Conservation (phyloP, 495 filamentous ascomycete genomes). For the Chlorociboria aeruginascens region DNA sequence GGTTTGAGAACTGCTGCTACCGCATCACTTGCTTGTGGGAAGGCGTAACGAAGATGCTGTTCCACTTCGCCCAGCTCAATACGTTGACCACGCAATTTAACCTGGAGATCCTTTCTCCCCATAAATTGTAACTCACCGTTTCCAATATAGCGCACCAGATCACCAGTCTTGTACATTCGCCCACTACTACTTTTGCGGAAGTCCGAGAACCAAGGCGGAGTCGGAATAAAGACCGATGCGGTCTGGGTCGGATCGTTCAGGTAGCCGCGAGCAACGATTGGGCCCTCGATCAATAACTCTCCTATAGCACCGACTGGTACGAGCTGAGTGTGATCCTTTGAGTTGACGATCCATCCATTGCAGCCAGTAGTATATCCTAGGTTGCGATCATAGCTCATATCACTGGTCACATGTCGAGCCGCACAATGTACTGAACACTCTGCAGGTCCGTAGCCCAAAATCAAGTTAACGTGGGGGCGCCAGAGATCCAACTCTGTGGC, state of each 20-base stretch:
- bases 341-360: slow-evolving; percentile 10
- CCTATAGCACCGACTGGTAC: slow-evolving; percentile 37
- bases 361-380: neutral
- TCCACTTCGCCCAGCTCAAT: slow-evolving; percentile 21
- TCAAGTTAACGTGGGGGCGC: neutral
- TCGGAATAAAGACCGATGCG: neutral
- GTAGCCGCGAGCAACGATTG: slow-evolving; percentile 36
- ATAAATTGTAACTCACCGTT: slow-evolving; percentile 31
- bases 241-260: slow-evolving; percentile 15
- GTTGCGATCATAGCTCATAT: neutral
- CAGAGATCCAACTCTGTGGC: neutral
- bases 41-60: neutral
- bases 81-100: slow-evolving; percentile 21
- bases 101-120: slow-evolving; percentile 18
- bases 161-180: neutral
- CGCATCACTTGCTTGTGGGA: neutral
- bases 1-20: neutral
- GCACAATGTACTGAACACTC: neutral
- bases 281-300: slow-evolving; percentile 39
- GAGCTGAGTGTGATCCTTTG: slow-evolving; percentile 30
- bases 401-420: neutral
- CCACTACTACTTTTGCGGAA: neutral
- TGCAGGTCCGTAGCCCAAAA: neutral
- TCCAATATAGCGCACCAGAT: slow-evolving; percentile 37
- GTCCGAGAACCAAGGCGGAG: neutral